Base-by-base conservation (phyloP, 306 rosid genomes). In the Castanospermum australe region DNA sequence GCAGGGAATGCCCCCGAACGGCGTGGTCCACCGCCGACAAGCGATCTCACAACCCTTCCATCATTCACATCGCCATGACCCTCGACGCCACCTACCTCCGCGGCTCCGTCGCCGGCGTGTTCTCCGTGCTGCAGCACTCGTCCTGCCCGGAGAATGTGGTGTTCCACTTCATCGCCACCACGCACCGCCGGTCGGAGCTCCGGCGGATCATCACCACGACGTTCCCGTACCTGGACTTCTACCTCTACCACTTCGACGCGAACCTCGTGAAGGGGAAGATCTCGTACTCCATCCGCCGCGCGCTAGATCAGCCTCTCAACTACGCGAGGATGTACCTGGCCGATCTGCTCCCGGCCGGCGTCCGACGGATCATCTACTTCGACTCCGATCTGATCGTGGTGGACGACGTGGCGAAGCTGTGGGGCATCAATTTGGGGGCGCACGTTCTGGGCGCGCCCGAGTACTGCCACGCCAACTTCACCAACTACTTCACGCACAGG, bases 271-370 rank as follows among this genome's bases (percentile, higher is more conserved):
- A 67, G 12, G 93, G 93, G 9, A 94, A 89, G 86, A 94, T 94
- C 86, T 90, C 98, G 11, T 90, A 83, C 85, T 90, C 98, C 1
- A 80, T 94, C 1, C 93, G 97, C 0, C 90, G 90, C 22, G 98
- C 98, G 0, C 90, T 94, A 8, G 98, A 94, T 35, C 94, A 94
- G 86, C 98, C 98, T 0, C 87, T 94, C 21, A 94, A 94, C 54
- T 94, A 94, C 91, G 98, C 98, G 33, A 77, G 96, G 2, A 92
- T 94, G 87, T 94, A 94, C 84, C 86, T 92, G 13, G 96, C 96
- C 52, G 96, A 90, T 13, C 83, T 94, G 11, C 64, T 92, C 0
- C 94, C 94, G 5, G 51, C 89, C 56, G 70, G 77, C 6, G 97
- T 91, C 9, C 65, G 85, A 41, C 88, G 97, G 73, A 87, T 94